Evolutionary conservation across 495 filamentous ascomycete species (phyloP), one percentile per base, ranked within the genome.

Genomic region (Aspergillus asperescens): DNA sequence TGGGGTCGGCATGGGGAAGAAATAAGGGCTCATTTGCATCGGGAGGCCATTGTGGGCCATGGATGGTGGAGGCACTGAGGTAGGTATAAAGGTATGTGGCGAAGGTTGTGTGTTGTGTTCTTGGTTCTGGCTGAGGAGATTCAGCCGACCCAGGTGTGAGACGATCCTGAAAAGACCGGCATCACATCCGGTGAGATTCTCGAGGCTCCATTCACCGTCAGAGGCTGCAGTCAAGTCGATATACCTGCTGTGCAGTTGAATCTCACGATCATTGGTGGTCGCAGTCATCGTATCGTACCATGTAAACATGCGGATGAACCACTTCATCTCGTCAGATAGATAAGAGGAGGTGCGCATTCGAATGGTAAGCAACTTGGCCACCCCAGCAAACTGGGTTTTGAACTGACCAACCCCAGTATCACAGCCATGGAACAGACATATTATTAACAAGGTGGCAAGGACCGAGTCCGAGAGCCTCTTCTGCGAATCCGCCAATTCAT

Each of bases 271-370:
- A 59, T 96, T 96, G 52, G 95, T 86, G 41, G 87, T 89, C 23
- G 89, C 88, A 0, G 88, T 90, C 73, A 96, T 87, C n/a, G 89
- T 90, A 64, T 96, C 92, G 58, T 94, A 89, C 81, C 90, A 96
- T 13, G 90, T 93, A 62, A 96, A 96, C 62, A 96, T 83, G n/a
- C 89, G 84, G 54, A 95, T 89, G 74, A 96, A 90, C 92, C 92
- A 97, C 35, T 82, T 85, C 25, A 88, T 81, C 47, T 89, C 86
- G 16, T 78, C 74, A 13, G 83, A 80, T 34, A 83, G 74, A 15
- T 78, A 66, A 24, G 78, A 80, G 20, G 82, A 80, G 56, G 65
- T 67, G 50, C 73, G 69, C 54, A 86, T 78, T 48, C 91, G 80
- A 70, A 97, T 83, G 9, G 85, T 80, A 9, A 96, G 81, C 42